phyloP scores from a whole-genome alignment of 106 monocot species.

The Chionographis japonica region DNA sequence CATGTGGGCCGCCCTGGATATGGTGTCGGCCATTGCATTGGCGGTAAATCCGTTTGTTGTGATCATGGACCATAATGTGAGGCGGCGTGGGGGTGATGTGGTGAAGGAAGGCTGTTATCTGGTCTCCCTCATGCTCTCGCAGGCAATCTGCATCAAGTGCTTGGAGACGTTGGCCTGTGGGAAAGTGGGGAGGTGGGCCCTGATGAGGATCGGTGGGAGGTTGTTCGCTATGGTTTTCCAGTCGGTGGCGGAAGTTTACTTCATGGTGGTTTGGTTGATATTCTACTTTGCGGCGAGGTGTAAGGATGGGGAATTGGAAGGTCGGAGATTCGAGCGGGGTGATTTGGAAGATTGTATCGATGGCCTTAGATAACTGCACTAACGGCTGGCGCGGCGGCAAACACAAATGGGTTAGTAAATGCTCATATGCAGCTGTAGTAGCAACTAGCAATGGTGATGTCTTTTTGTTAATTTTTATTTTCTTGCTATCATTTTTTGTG shows the following conservation, averaged over 20 bases:
- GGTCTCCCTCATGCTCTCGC: slow-evolving; percentile 26
- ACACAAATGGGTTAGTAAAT: too few relatives aligned
- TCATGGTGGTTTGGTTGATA: slow-evolving; percentile 74
- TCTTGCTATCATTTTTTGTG: too few relatives aligned
- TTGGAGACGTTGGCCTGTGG: slow-evolving; percentile 53
- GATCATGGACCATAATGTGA: slow-evolving; percentile 29
- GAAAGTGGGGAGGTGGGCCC: slow-evolving; percentile 26
- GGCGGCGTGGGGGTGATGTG: slow-evolving; percentile 38
- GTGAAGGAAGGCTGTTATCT: slow-evolving; percentile 49
- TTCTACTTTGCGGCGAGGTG: slow-evolving; percentile 46
- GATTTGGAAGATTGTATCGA: slow-evolving; percentile 52
- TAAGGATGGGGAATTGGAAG: slow-evolving; percentile 38
- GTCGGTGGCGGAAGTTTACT: slow-evolving; percentile 59
- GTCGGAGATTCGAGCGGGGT: slow-evolving; percentile 42
- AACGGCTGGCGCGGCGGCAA: too few relatives aligned
- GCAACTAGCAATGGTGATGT: too few relatives aligned
- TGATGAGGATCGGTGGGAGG: slow-evolving; percentile 34
- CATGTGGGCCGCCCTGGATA: slow-evolving; percentile 51
- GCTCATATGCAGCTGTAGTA: too few relatives aligned
- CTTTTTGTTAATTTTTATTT: too few relatives aligned
- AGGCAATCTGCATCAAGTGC: slow-evolving; percentile 41
- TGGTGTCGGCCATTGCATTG: slow-evolving; percentile 28
- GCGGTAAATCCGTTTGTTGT: slow-evolving; percentile 54
- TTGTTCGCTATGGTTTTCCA: slow-evolving; percentile 29
- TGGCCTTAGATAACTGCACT: slow-evolving; percentile 22